Evolutionary conservation across 768 basidiomycete genomes (phyloP).

Genomic region (Suillus subluteus): DNA sequence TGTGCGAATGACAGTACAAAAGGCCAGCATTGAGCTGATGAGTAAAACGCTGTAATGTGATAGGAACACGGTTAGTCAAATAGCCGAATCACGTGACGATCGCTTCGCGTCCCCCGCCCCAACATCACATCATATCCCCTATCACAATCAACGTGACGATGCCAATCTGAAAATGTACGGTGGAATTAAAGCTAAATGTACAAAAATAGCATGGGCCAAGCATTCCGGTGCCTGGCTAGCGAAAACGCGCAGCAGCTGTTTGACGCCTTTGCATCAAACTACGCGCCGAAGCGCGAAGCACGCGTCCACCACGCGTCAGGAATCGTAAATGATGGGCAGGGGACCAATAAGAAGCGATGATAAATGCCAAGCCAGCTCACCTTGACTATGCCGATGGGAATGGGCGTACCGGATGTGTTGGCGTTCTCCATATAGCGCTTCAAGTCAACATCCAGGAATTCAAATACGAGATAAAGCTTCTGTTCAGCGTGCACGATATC

Average conservation of each 20-base stretch:
- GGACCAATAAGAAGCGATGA: neutral
- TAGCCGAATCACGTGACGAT: conserved; percentile 35
- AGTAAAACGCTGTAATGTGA: conserved; percentile 84
- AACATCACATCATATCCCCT: conserved; percentile 17
- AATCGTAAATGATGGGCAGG: conserved; percentile 13
- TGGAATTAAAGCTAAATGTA: neutral
- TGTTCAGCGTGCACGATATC: conserved; percentile 98
- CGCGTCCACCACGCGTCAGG: conserved; percentile 37
- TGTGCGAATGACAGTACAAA: conserved; percentile 92
- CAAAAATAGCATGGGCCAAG: conserved; percentile 2
- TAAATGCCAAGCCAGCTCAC: conserved; percentile 45
- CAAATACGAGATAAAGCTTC: conserved; percentile 97
- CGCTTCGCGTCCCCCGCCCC: conserved; percentile 18
- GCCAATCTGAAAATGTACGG: conserved; percentile 9
- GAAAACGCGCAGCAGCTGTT: conserved; percentile 8
- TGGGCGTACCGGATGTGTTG: conserved; percentile 70
- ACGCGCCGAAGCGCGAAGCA: conserved; percentile 10
- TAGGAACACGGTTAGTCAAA: conserved; percentile 2
- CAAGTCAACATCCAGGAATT: conserved; percentile 95
- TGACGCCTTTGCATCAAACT: conserved; percentile 16
- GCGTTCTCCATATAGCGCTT: conserved; percentile 96
- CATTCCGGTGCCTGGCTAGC: neutral
- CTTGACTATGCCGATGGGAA: conserved; percentile 78
- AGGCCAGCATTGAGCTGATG: conserved; percentile 91
- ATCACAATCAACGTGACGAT: conserved; percentile 25